These are phyloP conservation scores for Citrus glauca DNA, from an alignment of 345 rosid species.

Conservation along the genomic window DNA sequence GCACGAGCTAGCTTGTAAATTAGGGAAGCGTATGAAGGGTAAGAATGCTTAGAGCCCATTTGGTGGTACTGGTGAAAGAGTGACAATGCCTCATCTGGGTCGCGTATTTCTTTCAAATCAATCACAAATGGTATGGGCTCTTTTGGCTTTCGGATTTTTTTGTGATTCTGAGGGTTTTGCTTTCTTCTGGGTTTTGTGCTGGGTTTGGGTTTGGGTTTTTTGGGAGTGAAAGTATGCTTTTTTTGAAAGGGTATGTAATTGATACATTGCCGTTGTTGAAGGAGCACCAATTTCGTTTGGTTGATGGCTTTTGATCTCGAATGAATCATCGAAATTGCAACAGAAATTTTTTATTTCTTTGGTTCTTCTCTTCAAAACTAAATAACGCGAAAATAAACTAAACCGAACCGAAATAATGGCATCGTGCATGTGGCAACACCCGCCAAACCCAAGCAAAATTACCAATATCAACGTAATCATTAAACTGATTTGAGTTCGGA, in stretches of 20 bases:
- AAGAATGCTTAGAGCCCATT: slow-evolving; percentile 66
- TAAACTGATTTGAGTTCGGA: too few relatives aligned
- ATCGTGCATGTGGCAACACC: too few relatives aligned
- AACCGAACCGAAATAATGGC: too few relatives aligned
- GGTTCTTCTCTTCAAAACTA: neutral
- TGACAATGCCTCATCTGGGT: slow-evolving; percentile 63
- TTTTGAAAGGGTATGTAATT: slow-evolving; percentile 8
- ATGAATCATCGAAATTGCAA: slow-evolving; percentile 23
- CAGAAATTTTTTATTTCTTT: neutral
- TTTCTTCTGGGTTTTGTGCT: slow-evolving; percentile 26
- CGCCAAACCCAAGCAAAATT: too few relatives aligned
- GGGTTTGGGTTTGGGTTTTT: slow-evolving; percentile 31
- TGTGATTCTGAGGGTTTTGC: slow-evolving; percentile 25
- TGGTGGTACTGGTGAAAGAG: slow-evolving; percentile 55
- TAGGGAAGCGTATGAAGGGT: slow-evolving; percentile 79
- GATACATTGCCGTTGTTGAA: neutral
- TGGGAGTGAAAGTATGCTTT: slow-evolving; percentile 23
- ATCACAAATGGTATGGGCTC: slow-evolving; percentile 47
- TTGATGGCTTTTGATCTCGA: slow-evolving; percentile 4
- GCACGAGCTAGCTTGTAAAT: slow-evolving; percentile 69
- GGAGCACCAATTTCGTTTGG: neutral
- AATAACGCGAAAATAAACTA: too few relatives aligned
- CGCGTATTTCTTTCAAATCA: slow-evolving; percentile 42
- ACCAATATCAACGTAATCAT: too few relatives aligned
- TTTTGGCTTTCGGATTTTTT: slow-evolving; percentile 24